phyloP scores from a whole-genome alignment of 1,139 yeast species.

The Debaryomycetaceae sp. region DNA sequence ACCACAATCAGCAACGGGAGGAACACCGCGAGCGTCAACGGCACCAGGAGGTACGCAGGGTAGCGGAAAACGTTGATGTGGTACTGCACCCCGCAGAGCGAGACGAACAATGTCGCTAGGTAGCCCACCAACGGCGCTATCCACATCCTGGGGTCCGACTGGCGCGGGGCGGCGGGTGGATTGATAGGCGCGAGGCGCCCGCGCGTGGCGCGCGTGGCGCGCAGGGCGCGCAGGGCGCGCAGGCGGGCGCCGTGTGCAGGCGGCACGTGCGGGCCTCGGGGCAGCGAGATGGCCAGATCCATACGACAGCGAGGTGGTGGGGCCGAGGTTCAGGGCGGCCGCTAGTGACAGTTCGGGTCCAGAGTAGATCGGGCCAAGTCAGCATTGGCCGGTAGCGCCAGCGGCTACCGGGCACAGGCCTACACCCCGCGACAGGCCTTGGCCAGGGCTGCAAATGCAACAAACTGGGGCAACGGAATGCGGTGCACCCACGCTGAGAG shows the following conservation, averaged over 20 bases:
- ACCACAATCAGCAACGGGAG: conserved; percentile 40
- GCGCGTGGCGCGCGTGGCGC: neutral
- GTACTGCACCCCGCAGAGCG: conserved; percentile 32
- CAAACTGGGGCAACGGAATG: too few species aligned
- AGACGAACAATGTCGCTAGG: conserved; percentile 22
- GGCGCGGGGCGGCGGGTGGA: too few species aligned
- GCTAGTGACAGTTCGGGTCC: too few species aligned
- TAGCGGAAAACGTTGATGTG: conserved; percentile 34
- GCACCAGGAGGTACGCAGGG: conserved; percentile 30
- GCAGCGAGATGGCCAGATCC: neutral
- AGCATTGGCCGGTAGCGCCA: too few species aligned
- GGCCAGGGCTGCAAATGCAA: too few species aligned
- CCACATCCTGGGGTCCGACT: conserved; percentile 35
- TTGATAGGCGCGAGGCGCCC: neutral
- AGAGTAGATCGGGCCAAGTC: too few species aligned
- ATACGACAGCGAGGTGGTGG: too few species aligned
- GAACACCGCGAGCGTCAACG: conserved; percentile 38
- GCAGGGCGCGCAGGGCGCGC: neutral
- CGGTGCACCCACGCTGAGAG: too few species aligned
- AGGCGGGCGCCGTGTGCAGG: neutral
- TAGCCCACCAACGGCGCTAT: conserved; percentile 25
- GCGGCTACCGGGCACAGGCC: too few species aligned
- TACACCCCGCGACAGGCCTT: too few species aligned
- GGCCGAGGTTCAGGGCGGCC: too few species aligned
- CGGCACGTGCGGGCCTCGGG: neutral